phyloP scores from a whole-genome alignment of 108 stramenopile genomes.

The Cyclotella cryptica region DNA sequence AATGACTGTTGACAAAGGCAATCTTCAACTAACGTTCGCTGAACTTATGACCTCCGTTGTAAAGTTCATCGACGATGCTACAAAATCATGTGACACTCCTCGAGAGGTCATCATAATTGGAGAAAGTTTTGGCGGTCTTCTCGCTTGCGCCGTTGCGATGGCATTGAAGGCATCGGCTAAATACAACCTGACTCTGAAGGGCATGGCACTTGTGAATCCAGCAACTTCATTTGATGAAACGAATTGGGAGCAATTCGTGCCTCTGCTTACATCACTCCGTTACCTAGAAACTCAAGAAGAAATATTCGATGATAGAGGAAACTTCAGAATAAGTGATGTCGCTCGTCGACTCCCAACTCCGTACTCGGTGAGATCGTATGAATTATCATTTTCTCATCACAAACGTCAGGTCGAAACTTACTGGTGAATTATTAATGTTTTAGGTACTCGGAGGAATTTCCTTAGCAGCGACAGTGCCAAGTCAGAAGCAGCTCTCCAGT shows the following conservation, averaged over 20 bases:
- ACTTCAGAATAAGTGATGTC: slow-evolving; percentile 10
- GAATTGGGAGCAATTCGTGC: slow-evolving; percentile 72
- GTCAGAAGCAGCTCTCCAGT: slow-evolving; percentile 54
- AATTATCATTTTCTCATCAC: neutral
- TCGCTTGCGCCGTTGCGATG: slow-evolving; percentile 80
- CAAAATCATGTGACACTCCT: slow-evolving; percentile 25
- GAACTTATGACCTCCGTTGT: slow-evolving; percentile 58
- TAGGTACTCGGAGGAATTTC: slow-evolving; percentile 62
- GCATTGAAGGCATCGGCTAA: slow-evolving; percentile 43
- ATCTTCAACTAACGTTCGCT: slow-evolving; percentile 62
- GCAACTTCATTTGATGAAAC: slow-evolving; percentile 90
- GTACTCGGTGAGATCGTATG: slow-evolving; percentile 52
- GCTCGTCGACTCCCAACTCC: slow-evolving; percentile 56
- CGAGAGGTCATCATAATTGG: slow-evolving; percentile 79
- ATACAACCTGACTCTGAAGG: slow-evolving; percentile 48
- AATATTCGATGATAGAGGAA: slow-evolving; percentile 27
- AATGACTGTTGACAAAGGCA: slow-evolving; percentile 60
- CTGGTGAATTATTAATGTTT: neutral
- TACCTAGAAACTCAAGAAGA: slow-evolving; percentile 46
- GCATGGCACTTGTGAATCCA: slow-evolving; percentile 88
- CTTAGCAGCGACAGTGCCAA: slow-evolving; percentile 66
- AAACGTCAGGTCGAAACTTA: neutral
- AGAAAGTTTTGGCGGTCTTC: slow-evolving; percentile 87
- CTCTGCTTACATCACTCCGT: slow-evolving; percentile 66
- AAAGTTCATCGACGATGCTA: slow-evolving; percentile 60